Conservation (phyloP, 352 stramenopile genomes). For the Phytophthora uliginosa region DNA sequence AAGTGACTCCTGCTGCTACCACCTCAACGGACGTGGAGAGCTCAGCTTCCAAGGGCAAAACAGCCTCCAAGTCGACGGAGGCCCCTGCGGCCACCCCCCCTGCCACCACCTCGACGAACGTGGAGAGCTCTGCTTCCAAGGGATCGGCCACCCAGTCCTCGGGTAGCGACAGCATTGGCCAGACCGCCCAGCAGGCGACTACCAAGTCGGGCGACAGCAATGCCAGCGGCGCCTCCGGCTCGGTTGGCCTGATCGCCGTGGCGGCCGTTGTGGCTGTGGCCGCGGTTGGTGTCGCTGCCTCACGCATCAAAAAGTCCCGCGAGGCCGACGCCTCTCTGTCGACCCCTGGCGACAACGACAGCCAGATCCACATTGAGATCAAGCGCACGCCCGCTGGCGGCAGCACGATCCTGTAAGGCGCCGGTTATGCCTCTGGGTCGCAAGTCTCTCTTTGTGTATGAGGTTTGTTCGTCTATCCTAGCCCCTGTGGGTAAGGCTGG, state of each 20-base stretch:
- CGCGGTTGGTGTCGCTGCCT: slow-evolving; percentile 34
- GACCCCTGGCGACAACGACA: slow-evolving; percentile 37
- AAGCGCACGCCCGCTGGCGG: slow-evolving; percentile 49
- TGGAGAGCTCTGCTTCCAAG: slow-evolving; percentile 19
- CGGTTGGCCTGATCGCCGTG: slow-evolving; percentile 2
- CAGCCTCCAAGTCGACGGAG: not conserved
- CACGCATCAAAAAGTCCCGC: slow-evolving; percentile 38
- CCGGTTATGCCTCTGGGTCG: slow-evolving; percentile 10
- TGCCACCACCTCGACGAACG: slow-evolving; percentile 3
- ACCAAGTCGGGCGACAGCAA: slow-evolving; percentile 36
- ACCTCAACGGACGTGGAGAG: not conserved
- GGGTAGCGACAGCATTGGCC: slow-evolving; percentile 27
- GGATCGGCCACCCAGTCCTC: slow-evolving; percentile 23
- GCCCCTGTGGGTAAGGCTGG: slow-evolving; percentile 34
- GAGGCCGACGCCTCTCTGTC: slow-evolving; percentile 30
- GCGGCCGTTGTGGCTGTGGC: slow-evolving; percentile 43
- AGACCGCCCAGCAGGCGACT: slow-evolving; percentile 36
- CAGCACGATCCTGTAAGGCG: slow-evolving; percentile 53
- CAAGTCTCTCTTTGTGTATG: slow-evolving; percentile 32
- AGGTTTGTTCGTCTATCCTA: slow-evolving; percentile 37
- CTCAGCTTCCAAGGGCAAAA: slow-evolving; percentile 1
- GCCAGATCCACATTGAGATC: slow-evolving; percentile 53
- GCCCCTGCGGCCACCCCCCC: slow-evolving; percentile 10
- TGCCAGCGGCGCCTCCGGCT: not conserved
- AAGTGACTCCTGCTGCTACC: not conserved